Evolutionary conservation across 495 filamentous ascomycete species (phyloP), one percentile per base, ranked within the genome.

Genomic region (Trichoderma gamsii): DNA sequence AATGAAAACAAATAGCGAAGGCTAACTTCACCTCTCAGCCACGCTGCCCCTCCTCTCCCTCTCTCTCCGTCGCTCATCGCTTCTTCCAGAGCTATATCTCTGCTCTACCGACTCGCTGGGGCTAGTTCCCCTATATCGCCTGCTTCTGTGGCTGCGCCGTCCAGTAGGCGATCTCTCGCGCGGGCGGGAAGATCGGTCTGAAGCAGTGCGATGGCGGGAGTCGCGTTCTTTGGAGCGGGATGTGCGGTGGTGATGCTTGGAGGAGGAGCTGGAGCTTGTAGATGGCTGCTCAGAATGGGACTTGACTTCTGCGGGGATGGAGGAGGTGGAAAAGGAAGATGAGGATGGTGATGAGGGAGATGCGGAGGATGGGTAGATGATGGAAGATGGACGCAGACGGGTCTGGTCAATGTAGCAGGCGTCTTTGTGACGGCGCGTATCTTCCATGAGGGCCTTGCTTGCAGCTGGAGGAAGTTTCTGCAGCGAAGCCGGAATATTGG

Each of bases 211-310:
- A 49, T 49, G 64, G 5, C 64, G 64, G n/a, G 63, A 32, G 15
- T 65, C 63, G 9, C 35, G 63, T 32, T 65, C 63, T 6, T 32
- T 32, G 15, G 63, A 44, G 4, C 63, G 32, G 13, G 63, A 65
- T 13, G 63, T 6, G 29, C 63, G 63, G n/a, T 44, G 64, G 4
- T 44, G 63, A n/a, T 32, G 63, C 41, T 32, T 38, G 23, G 71
- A 35, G 0, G 67, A 65, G 1, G 70, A 32, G 11, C 64, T 74
- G 71, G 41, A 75, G 72, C n/a, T 73, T 51, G 29, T 74, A 65
- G 43, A 70, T 68, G 7, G 69, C 18, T 71, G 68, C 11, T 70
- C 56, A 65, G 79, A 73, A 35, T 73, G 67, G 21, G 67, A 69
- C 8, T 29, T 61, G 15, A 12, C 27, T 0, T 27, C 56, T 12